Evolutionary conservation across 164 flowering plant genomes (phyloP), one percentile per base, ranked within the genome.

Genomic region (Stephania cephalantha): DNA sequence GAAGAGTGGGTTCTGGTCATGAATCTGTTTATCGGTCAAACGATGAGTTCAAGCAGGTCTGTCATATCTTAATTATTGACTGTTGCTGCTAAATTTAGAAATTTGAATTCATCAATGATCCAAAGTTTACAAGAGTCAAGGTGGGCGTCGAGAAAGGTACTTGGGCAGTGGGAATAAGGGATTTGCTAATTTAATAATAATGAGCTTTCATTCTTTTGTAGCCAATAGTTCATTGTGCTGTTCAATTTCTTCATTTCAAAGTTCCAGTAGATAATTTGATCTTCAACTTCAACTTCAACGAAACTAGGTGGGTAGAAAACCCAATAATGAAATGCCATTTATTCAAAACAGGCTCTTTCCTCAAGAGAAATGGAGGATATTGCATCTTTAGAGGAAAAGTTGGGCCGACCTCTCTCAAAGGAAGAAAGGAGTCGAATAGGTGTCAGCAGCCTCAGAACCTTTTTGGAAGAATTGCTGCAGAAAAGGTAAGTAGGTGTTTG

Each of bases 341-440:
- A 46, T 50, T 46, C 30, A 68, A 67, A 22, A 66, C 84, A 95
- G 99, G 94, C 99, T 58, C 77, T 95, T 74, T 85, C 86, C 22
- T 77, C 81, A 73, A 87, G 99, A 79, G 99, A 95, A 86, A 80
- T 84, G 83, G 97, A 91, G 83, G 99, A 95, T 82, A 44, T 88
- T 78, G 81, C 90, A 73, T 80, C 86, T 67, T 83, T 93, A 84
- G 97, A 93, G 82, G 94, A 91, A 77, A 95, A 95, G 84, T 80
- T 95, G 78, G 90, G 93, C 46, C 81, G 99, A 75, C 17, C 88
- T 71, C 82, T 95, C 70, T 87, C 97, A 63, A 83, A 85, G 50
- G 90, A 90, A 82, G 98, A 95, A 85, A 90, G 90, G 80, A 89
- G 89, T 82, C 84, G 95, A 79, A 91, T 91, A 73, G 99, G 99